These are phyloP conservation scores for Choanephora cucurbitarum DNA, from an alignment of 371 early-diverging fungal species.

Conservation along the genomic window DNA sequence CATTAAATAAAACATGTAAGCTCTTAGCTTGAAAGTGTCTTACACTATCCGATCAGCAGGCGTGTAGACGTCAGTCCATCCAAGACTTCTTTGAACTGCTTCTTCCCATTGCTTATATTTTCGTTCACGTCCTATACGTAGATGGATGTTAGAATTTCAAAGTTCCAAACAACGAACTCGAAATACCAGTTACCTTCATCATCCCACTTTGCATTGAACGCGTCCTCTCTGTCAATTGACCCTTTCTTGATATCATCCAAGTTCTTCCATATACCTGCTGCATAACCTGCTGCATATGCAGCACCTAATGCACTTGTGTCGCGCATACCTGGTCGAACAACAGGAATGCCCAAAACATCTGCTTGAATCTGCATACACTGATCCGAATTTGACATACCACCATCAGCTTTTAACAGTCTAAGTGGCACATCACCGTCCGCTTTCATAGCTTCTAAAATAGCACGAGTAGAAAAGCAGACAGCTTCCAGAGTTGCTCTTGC, in stretches of 20 bases:
- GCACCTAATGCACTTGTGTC: conserved; percentile 94
- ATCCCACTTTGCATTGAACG: conserved; percentile 49
- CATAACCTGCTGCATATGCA: conserved; percentile 90
- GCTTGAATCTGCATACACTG: conserved; percentile 91
- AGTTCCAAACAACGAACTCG: conserved; percentile 40
- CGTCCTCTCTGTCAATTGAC: conserved; percentile 29
- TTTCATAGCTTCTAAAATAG: conserved; percentile 87
- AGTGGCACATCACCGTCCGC: conserved; percentile 66
- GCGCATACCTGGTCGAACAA: conserved; percentile 78
- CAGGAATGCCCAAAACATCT: conserved; percentile 76
- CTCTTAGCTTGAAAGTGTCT: background rate
- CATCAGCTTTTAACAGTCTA: conserved; percentile 81
- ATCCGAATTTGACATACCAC: conserved; percentile 90
- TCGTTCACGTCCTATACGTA: conserved; percentile 57
- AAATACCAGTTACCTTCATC: conserved; percentile 30
- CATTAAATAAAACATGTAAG: background rate
- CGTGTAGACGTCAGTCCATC: conserved; percentile 48
- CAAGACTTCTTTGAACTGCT: conserved; percentile 75
- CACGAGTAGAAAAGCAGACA: conserved; percentile 88
- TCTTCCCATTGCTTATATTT: conserved; percentile 74
- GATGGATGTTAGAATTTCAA: conserved; percentile 84
- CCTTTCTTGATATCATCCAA: conserved; percentile 31
- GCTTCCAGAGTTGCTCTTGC: conserved; percentile 88
- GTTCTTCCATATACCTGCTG: conserved; percentile 75
- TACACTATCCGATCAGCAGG: conserved; percentile 4